Percentiles rank a stretch among this genome's conserved stretches.
Evolutionary conservation across 2,329 filamentous ascomycete species (phyloP).

Genomic region (Fusarium burgessii): DNA sequence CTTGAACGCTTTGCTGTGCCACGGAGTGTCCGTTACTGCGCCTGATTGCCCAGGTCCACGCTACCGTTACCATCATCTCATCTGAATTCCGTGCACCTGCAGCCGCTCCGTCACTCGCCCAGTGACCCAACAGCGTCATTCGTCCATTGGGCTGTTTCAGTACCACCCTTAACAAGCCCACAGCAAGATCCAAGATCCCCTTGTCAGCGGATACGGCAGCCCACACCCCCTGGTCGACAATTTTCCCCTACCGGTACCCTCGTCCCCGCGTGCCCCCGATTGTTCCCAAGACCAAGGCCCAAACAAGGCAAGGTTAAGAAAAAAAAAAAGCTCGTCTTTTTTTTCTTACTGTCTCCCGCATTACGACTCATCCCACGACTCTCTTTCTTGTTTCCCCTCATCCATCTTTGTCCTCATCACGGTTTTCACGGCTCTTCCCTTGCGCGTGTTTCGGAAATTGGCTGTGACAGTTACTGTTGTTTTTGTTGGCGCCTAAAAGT

Average conservation of each 20-base stretch:
- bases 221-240: constrained; percentile 49
- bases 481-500: constrained; percentile 67
- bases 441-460: constrained; percentile 60
- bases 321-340: constrained; percentile 54
- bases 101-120: constrained; percentile 45
- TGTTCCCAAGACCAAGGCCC: constrained; percentile 49
- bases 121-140: constrained; percentile 45
- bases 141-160: constrained; percentile 49
- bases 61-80: constrained; percentile 45
- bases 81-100: constrained; percentile 46
- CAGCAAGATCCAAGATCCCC: constrained; percentile 49
- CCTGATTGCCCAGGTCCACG: constrained; percentile 39
- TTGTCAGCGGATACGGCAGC: constrained; percentile 48
- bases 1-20: constrained; percentile 38
- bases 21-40: constrained; percentile 45
- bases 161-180: constrained; percentile 46
- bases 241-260: constrained; percentile 51
- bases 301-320: constrained; percentile 51
- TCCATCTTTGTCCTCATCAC: constrained; percentile 52
- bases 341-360: constrained; percentile 46
- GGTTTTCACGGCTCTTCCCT: constrained; percentile 60
- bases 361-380: constrained; percentile 52
- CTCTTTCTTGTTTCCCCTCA: constrained; percentile 52
- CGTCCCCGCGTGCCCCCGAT: constrained; percentile 49
- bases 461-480: constrained; percentile 58